A percentile compares a stretch with the other conserved stretches of the same genome.
Evolutionary conservation across 257 asterid species (phyloP).

Genomic region (Handroanthus guayacan): DNA sequence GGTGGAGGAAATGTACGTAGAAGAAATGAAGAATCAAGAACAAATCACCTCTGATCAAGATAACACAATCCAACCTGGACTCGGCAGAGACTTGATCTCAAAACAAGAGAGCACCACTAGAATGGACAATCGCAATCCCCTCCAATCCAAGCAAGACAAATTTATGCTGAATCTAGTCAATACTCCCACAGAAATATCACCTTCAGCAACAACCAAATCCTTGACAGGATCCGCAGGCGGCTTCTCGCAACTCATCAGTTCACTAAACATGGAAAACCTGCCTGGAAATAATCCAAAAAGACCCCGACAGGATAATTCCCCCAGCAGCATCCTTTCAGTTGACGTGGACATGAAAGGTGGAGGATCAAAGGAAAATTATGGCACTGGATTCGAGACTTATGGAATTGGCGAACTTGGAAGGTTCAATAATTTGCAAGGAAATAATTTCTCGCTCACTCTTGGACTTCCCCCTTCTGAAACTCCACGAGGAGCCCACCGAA

Average conservation of each 20-base stretch:
- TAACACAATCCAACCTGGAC: constrained; percentile 28
- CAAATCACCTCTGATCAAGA: constrained; percentile 36
- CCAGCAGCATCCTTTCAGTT: constrained; percentile 42
- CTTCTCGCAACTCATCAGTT: constrained; percentile 41
- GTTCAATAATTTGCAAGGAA: constrained; percentile 35
- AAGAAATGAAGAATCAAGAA: constrained; percentile 65
- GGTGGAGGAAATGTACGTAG: constrained; percentile 84
- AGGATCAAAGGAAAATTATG: constrained; percentile 7
- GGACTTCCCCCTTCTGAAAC: constrained; percentile 63
- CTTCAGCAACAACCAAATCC: constrained; percentile 19
- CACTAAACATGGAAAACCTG: constrained; percentile 41
- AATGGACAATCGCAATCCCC: constrained; percentile 5
- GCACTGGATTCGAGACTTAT: constrained; percentile 27
- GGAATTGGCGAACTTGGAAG: constrained; percentile 24
- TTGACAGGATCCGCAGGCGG: constrained; percentile 14
- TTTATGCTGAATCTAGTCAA: constrained; percentile 17
- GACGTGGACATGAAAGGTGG: constrained; percentile 46
- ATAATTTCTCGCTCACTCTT: constrained; percentile 49
- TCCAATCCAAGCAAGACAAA: constrained; percentile 37
- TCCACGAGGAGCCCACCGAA: constrained; percentile 39
- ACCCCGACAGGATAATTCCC: constrained; percentile 42
- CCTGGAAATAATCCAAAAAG: constrained; percentile 42
- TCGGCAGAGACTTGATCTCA: constrained; percentile 30
- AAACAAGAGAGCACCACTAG: constrained; percentile 36
- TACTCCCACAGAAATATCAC: constrained; percentile 34